Conservation (phyloP, 139 green algal genomes). For the Mychonastes homosphaera region DNA sequence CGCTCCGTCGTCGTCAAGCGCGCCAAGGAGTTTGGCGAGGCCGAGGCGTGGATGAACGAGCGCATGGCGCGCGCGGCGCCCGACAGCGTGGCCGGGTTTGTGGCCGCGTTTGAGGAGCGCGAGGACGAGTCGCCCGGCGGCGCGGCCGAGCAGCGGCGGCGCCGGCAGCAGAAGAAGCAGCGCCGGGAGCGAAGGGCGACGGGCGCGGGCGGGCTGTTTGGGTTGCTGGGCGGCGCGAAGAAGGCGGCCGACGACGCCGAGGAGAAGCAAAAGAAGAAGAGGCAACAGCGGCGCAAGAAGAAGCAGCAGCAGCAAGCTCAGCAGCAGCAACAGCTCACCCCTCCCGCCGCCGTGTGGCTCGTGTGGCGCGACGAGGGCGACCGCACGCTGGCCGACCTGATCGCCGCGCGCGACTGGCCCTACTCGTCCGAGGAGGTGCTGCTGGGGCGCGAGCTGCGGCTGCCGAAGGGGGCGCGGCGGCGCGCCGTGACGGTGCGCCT, state of each 20-base stretch:
- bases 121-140: too few species aligned
- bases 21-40: slow-evolving; percentile 94
- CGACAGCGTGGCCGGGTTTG: slow-evolving; percentile 57
- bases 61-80: slow-evolving; percentile 65
- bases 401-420: slow-evolving; percentile 74
- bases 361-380: slow-evolving; percentile 73
- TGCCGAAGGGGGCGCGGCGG: slow-evolving; percentile 28
- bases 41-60: slow-evolving; percentile 99
- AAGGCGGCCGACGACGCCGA: background rate
- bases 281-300: slow-evolving; percentile 10
- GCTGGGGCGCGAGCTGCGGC: slow-evolving; percentile 57
- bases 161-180: slow-evolving; percentile 7
- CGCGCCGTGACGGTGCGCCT: slow-evolving; percentile 33
- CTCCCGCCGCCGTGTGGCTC: slow-evolving; percentile 50
- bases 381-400: slow-evolving; percentile 60
- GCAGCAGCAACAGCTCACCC: too few species aligned
- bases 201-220: background rate
- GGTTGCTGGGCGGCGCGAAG: background rate
- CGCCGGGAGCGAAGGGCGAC: background rate
- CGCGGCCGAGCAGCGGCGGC: too few species aligned
- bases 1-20: background rate
- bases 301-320: too few species aligned
- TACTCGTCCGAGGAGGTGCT: slow-evolving; percentile 79
- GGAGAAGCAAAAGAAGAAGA: too few species aligned
- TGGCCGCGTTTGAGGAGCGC: slow-evolving; percentile 83